Evolutionary conservation across 192 early-diverging fungal genomes (phyloP).

Genomic region (Coemansia sp.): DNA sequence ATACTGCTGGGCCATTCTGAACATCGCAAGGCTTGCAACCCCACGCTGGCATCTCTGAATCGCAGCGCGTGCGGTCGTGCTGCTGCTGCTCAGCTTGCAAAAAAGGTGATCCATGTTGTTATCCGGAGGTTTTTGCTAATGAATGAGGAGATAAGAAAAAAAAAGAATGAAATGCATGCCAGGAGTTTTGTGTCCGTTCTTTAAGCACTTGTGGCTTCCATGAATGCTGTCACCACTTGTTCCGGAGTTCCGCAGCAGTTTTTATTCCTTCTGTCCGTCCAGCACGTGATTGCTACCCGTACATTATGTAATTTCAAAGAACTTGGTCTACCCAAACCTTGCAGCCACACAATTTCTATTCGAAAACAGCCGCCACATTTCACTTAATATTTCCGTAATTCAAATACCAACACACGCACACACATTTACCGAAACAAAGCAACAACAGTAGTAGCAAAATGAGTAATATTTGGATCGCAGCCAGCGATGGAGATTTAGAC

Average conservation of each 20-base stretch:
- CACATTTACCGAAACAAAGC: background rate
- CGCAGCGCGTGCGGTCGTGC: background rate
- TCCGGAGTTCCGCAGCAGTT: too few species aligned
- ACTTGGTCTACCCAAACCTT: too few species aligned
- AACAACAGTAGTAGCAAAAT: background rate
- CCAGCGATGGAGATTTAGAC: slow-evolving; percentile 63
- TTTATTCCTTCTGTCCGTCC: too few species aligned
- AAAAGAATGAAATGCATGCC: too few species aligned
- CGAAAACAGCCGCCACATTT: too few species aligned
- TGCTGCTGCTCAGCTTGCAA: background rate
- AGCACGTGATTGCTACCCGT: background rate
- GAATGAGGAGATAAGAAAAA: too few species aligned
- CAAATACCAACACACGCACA: background rate
- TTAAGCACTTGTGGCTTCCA: too few species aligned
- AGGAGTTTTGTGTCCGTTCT: too few species aligned
- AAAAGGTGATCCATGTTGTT: background rate
- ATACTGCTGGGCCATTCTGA: slow-evolving; percentile 27
- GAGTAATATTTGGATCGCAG: slow-evolving; percentile 69
- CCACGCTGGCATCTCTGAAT: slow-evolving; percentile 17
- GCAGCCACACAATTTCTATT: background rate
- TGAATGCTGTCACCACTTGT: too few species aligned
- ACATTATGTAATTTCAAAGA: too few species aligned
- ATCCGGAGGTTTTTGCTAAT: too few species aligned
- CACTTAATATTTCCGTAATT: background rate
- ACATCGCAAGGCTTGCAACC: slow-evolving; percentile 46